Percentiles rank a stretch among this genome's conserved stretches.
These are phyloP conservation scores for Microbotryomycetes sp. DNA, from an alignment of 1,284 basidiomycete genomes.

Conservation along the genomic window DNA sequence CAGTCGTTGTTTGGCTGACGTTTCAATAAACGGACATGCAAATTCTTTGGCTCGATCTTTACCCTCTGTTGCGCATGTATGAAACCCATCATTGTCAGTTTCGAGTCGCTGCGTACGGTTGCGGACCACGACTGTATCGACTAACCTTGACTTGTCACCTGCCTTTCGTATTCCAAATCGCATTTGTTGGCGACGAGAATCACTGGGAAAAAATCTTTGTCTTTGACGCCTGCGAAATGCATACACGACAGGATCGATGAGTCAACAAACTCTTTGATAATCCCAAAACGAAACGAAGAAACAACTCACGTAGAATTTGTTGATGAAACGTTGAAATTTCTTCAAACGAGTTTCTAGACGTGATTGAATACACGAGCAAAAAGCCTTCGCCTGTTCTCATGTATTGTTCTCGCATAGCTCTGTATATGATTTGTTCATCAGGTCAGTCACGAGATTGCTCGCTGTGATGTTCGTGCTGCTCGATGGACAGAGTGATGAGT, in stretches of 20 bases:
- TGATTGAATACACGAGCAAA: constrained; percentile 97
- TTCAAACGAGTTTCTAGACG: constrained; percentile 94
- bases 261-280: not conserved
- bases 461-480: constrained; percentile 46
- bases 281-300: not conserved
- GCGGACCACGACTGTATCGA: constrained; percentile 23
- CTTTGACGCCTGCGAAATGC: constrained; percentile 61
- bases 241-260: not conserved
- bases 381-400: constrained; percentile 98
- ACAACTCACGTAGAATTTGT: constrained; percentile 73
- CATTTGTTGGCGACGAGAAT: constrained; percentile 99
- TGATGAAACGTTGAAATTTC: constrained; percentile 95
- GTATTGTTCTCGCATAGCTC: constrained; percentile 96
- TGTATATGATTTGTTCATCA: constrained; percentile 51
- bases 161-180: constrained; percentile 94
- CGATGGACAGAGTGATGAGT: constrained; percentile 56
- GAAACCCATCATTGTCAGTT: not conserved
- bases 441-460: not conserved
- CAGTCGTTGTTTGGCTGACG: constrained; percentile 95
- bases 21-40: constrained; percentile 95
- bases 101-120: not conserved
- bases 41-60: constrained; percentile 95
- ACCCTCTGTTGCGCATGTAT: constrained; percentile 75
- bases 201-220: constrained; percentile 95
- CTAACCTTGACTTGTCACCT: constrained; percentile 91